A percentile compares a stretch with the other conserved stretches of the same genome.
Conservation (phyloP, 805 yeast genomes). For the Huiozyma sinensis region DNA sequence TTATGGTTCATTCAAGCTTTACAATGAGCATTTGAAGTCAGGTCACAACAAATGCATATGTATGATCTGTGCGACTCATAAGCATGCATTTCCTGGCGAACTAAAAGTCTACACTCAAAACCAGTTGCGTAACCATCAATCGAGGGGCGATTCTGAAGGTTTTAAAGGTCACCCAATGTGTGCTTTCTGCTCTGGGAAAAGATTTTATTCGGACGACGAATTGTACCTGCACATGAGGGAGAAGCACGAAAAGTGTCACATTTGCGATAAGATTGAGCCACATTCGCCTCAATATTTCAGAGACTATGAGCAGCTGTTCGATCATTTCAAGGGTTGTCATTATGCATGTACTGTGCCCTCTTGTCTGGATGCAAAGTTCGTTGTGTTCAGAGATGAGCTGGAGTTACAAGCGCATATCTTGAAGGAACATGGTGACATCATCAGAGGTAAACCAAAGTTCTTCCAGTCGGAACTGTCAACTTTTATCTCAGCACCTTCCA, state of each 20-base stretch:
- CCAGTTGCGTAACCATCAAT: constrained; percentile 59
- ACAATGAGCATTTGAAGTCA: constrained; percentile 54
- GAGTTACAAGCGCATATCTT: constrained; percentile 84
- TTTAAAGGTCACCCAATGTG: constrained; percentile 87
- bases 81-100: constrained; percentile 69
- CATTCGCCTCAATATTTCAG: constrained; percentile 62
- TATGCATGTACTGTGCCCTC: constrained; percentile 63
- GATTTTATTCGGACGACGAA: constrained; percentile 87
- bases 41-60: constrained; percentile 60
- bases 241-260: constrained; percentile 77
- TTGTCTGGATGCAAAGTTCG: constrained; percentile 83
- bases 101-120: constrained; percentile 48
- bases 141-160: constrained; percentile 46
- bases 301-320: constrained; percentile 62
- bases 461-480: constrained; percentile 59
- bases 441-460: constrained; percentile 26
- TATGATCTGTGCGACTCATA: constrained; percentile 64
- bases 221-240: constrained; percentile 71
- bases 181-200: constrained; percentile 57
- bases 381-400: constrained; percentile 78
- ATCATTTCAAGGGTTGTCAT: constrained; percentile 67
- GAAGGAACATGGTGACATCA: constrained; percentile 47
- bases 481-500: constrained; percentile 31
- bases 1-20: constrained; percentile 42
- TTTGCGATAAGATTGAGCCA: constrained; percentile 65